Percentiles rank a stretch among this genome's conserved stretches.
These are phyloP conservation scores for Rosa lucieae DNA, from an alignment of 306 rosid species.

Conservation along the genomic window DNA sequence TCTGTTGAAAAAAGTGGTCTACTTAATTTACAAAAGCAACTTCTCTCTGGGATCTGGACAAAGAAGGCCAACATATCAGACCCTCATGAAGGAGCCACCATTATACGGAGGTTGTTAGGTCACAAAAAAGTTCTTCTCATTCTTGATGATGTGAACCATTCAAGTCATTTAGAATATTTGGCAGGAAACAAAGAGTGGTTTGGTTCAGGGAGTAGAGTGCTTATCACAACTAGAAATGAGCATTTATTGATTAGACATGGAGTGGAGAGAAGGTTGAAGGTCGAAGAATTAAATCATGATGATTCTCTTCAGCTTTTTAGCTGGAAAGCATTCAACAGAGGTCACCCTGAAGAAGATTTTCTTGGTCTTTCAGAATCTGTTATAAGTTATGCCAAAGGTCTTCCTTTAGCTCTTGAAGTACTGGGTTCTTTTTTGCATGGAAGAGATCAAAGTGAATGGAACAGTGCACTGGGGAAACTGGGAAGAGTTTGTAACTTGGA, in stretches of 20 bases:
- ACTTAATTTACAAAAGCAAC: background rate
- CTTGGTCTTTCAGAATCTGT: background rate
- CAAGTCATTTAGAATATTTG: no score
- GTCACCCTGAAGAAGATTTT: background rate
- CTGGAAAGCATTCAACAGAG: background rate
- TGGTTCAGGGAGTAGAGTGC: no score
- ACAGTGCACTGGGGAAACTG: background rate
- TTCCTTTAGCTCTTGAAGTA: constrained; percentile 1
- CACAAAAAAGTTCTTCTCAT: background rate
- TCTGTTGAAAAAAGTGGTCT: background rate
- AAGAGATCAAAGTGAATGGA: background rate
- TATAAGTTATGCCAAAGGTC: background rate
- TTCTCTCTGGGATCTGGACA: background rate
- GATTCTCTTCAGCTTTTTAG: background rate
- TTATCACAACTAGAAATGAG: no score
- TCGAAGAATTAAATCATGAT: no score
- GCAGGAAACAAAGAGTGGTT: no score
- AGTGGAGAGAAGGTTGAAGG: no score
- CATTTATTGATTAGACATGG: no score
- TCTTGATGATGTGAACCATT: no score
- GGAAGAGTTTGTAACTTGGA: background rate
- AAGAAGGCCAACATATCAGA: no score
- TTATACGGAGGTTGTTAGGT: no score
- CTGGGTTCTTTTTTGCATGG: background rate
- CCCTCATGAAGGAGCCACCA: no score